Conservation (phyloP, 2,329 filamentous ascomycete genomes). For the Leptoxyphium fumago region DNA sequence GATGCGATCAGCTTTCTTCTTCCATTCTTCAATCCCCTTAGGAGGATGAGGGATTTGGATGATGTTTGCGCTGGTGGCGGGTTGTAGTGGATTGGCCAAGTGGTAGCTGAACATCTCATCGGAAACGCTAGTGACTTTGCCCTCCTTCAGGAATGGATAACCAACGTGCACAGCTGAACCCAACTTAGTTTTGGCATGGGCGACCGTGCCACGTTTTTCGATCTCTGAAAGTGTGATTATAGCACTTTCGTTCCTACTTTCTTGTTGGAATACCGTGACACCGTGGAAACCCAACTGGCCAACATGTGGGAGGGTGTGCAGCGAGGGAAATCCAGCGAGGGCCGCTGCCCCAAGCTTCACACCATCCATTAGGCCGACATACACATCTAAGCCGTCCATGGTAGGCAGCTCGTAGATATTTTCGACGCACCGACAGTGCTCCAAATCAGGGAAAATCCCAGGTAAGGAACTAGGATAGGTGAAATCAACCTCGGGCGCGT, state of each 20-base stretch:
- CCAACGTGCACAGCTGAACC: slow-evolving; percentile 80
- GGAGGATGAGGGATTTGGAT: slow-evolving; percentile 56
- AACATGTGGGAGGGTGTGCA: slow-evolving; percentile 73
- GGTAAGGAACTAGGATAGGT: slow-evolving; percentile 76
- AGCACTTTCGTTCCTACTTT: slow-evolving; percentile 94
- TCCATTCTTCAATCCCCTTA: slow-evolving; percentile 67
- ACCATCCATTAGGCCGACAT: slow-evolving; percentile 69
- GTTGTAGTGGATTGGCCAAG: slow-evolving; percentile 40
- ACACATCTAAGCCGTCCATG: slow-evolving; percentile 76
- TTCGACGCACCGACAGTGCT: slow-evolving; percentile 77
- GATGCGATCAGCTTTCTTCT: slow-evolving; percentile 67
- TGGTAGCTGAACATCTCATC: slow-evolving; percentile 89
- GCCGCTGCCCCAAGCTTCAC: slow-evolving; percentile 69
- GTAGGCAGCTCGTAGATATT: slow-evolving; percentile 93
- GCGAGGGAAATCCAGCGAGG: slow-evolving; percentile 83
- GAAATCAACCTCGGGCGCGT: slow-evolving; percentile 61
- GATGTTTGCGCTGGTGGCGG: slow-evolving; percentile 33
- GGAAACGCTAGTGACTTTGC: slow-evolving; percentile 73
- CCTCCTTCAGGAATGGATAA: slow-evolving; percentile 91
- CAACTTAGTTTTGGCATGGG: slow-evolving; percentile 62
- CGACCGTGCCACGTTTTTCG: slow-evolving; percentile 53
- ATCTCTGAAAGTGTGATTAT: slow-evolving; percentile 69
- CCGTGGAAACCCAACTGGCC: slow-evolving; percentile 75
- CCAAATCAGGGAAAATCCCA: slow-evolving; percentile 79
- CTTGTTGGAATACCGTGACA: slow-evolving; percentile 87